These are phyloP conservation scores for Serpula lacrymans DNA, from an alignment of 768 basidiomycete species.

Conservation along the genomic window DNA sequence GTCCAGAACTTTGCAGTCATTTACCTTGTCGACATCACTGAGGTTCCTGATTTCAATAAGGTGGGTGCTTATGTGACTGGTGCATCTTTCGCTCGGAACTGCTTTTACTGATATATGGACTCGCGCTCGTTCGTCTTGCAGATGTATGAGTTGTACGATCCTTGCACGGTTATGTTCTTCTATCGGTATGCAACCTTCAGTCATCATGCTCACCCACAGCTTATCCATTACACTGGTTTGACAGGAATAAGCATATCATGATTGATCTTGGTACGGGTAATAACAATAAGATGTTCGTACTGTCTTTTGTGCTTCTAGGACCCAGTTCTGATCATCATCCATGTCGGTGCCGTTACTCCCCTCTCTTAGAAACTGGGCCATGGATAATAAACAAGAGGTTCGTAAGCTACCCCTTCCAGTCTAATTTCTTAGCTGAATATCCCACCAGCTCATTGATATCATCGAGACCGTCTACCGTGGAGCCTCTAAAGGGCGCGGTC, in stretches of 20 bases:
- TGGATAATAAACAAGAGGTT: slow-evolving; percentile 98
- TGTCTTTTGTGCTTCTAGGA: too few relatives aligned
- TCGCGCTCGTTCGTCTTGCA: slow-evolving; percentile 21
- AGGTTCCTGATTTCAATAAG: slow-evolving; percentile 99
- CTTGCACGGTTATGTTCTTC: slow-evolving; percentile 98
- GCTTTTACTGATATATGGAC: neutral
- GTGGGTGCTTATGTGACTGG: slow-evolving; percentile 37
- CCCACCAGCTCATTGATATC: slow-evolving; percentile 84
- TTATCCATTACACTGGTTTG: neutral
- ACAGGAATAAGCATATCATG: slow-evolving; percentile 99
- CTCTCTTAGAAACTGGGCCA: slow-evolving; percentile 88
- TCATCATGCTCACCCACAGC: slow-evolving; percentile 1
- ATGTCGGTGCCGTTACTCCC: too few relatives aligned
- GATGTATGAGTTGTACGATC: slow-evolving; percentile 99
- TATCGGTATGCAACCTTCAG: slow-evolving; percentile 90
- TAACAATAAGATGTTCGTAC: slow-evolving; percentile 94
- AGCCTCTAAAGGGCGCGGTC: slow-evolving; percentile 95
- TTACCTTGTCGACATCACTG: slow-evolving; percentile 91
- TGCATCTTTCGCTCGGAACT: too few relatives aligned
- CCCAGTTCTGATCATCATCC: slow-evolving; percentile 1
- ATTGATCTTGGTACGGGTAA: slow-evolving; percentile 99
- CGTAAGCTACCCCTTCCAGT: slow-evolving; percentile 13
- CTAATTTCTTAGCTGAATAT: neutral
- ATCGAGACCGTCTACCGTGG: slow-evolving; percentile 98
- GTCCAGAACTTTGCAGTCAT: slow-evolving; percentile 99